Conservation (phyloP, 2,329 filamentous ascomycete species). For the Nothophoma quercina region DNA sequence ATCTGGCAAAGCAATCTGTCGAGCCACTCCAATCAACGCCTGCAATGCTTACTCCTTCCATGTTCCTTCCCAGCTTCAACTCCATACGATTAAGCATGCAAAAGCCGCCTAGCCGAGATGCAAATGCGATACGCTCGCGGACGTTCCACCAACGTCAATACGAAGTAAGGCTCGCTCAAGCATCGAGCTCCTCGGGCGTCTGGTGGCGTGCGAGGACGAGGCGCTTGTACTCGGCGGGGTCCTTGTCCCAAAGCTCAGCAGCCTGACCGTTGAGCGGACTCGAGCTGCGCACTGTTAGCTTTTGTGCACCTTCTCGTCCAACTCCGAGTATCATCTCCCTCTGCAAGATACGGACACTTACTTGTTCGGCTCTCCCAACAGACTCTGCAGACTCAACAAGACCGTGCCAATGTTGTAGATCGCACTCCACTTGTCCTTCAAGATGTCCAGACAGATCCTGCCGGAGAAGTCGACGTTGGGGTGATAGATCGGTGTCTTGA, state of each 20-base stretch:
- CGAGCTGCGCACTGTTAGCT: slow-evolving; percentile 63
- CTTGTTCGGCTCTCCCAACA: slow-evolving; percentile 98
- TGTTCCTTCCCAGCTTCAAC: neutral
- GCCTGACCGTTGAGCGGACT: slow-evolving; percentile 96
- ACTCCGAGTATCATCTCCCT: no score
- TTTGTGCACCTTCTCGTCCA: neutral
- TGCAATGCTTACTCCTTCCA: slow-evolving; percentile 13
- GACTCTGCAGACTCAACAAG: slow-evolving; percentile 88
- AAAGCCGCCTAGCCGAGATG: neutral
- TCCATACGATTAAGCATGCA: neutral
- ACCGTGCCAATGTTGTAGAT: slow-evolving; percentile 97
- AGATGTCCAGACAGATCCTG: slow-evolving; percentile 94
- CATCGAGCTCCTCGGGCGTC: slow-evolving; percentile 54
- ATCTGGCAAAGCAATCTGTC: neutral
- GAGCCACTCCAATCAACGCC: slow-evolving; percentile 10
- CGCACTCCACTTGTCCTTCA: slow-evolving; percentile 99
- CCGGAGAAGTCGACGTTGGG: slow-evolving; percentile 98
- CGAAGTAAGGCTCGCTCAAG: slow-evolving; percentile 19
- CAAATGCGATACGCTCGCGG: neutral
- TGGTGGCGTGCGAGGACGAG: slow-evolving; percentile 70
- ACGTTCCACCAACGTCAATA: neutral
- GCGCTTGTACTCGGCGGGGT: slow-evolving; percentile 85
- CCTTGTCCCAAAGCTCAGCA: slow-evolving; percentile 92
- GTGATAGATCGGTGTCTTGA: slow-evolving; percentile 99
- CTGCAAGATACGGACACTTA: slow-evolving; percentile 57